phyloP scores from a whole-genome alignment of 1,139 yeast species.

The Hyphopichia wangnamkhiaoensis region DNA sequence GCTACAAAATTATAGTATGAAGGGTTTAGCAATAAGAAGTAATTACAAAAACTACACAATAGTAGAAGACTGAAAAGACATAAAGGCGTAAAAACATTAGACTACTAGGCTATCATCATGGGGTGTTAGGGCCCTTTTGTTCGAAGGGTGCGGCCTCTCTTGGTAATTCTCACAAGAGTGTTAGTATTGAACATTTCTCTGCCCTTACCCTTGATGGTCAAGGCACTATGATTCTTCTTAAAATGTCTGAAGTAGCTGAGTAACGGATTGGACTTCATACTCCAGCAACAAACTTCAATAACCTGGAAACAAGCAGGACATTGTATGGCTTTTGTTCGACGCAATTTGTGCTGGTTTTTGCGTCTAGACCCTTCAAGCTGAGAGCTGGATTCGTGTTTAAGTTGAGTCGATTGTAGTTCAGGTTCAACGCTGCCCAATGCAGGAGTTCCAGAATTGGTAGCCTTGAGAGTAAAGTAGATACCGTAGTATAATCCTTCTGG shows the following conservation, averaged over 20 bases:
- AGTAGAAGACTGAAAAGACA: no score
- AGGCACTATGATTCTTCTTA: slow-evolving; percentile 10
- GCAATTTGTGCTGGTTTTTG: slow-evolving; percentile 7
- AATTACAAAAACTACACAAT: no score
- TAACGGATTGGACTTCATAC: slow-evolving; percentile 14
- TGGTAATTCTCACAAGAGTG: neutral
- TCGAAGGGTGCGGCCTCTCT: slow-evolving; percentile 9
- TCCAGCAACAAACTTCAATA: slow-evolving; percentile 16
- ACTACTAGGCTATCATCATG: no score
- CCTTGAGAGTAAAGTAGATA: slow-evolving; percentile 9
- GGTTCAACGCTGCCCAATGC: neutral
- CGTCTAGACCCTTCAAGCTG: neutral
- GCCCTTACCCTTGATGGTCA: neutral
- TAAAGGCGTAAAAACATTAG: no score
- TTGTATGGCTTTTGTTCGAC: slow-evolving; percentile 12
- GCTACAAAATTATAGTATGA: no score
- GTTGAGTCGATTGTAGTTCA: no score
- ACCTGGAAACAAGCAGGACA: slow-evolving; percentile 15
- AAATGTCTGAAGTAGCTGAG: slow-evolving; percentile 17
- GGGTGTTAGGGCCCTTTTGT: no score
- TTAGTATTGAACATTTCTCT: neutral
- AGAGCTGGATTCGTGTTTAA: neutral
- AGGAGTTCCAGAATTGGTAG: neutral
- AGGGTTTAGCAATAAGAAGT: no score
- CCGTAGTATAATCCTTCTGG: slow-evolving; percentile 20